Evolutionary conservation across 305 asterid genomes (phyloP).

Genomic region (Fraxinus latifolia): DNA sequence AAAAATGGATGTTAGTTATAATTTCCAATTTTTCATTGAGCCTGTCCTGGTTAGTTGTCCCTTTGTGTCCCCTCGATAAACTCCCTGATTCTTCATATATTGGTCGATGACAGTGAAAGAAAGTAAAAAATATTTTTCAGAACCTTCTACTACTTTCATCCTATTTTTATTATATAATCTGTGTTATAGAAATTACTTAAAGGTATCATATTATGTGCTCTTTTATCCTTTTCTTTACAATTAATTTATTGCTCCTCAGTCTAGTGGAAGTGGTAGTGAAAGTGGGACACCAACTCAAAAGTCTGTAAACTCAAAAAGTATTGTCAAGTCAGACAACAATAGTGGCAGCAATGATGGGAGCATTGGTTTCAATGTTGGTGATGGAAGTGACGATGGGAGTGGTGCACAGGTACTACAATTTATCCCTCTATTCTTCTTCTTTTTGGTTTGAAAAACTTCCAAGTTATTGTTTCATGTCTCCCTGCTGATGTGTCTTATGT

Average conservation of each 20-base stretch:
- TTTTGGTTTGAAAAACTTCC: background rate
- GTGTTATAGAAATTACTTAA: background rate
- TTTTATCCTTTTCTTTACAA: background rate
- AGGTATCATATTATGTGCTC: background rate
- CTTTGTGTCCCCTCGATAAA: background rate
- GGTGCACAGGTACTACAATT: slow-evolving; percentile 54
- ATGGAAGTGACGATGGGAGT: slow-evolving; percentile 63
- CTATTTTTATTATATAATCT: background rate
- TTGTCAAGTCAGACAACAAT: slow-evolving; percentile 44
- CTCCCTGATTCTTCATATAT: background rate
- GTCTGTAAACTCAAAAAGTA: slow-evolving; percentile 49
- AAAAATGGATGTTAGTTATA: background rate
- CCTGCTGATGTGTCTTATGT: background rate
- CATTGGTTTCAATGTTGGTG: slow-evolving; percentile 43
- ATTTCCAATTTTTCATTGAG: background rate
- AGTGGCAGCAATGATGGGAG: slow-evolving; percentile 45
- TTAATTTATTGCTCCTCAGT: slow-evolving; percentile 37
- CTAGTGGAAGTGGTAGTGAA: slow-evolving; percentile 91
- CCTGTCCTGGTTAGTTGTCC: background rate
- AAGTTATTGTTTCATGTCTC: background rate
- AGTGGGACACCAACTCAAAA: slow-evolving; percentile 68
- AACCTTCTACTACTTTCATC: background rate
- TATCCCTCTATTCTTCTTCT: background rate
- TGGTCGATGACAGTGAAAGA: background rate
- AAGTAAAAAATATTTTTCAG: background rate